A percentile compares a stretch with the other conserved stretches of the same genome.
Conservation (phyloP, 2,329 filamentous ascomycete species). For the Aspergillus pseudoviridinutans region DNA sequence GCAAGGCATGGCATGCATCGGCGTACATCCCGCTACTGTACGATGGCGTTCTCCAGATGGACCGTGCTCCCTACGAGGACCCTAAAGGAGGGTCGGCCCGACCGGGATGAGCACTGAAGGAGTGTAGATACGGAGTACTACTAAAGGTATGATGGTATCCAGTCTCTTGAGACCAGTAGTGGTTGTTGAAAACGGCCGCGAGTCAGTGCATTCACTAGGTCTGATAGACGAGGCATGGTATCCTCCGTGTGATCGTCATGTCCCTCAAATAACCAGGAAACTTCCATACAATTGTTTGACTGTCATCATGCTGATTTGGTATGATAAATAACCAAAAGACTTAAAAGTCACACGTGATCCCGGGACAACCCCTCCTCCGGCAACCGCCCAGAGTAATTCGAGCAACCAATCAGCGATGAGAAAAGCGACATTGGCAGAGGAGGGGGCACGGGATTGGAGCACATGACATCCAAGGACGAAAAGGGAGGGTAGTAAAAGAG, state of each 20-base stretch:
- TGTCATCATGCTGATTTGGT: neutral
- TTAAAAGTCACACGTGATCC: slow-evolving; percentile 27
- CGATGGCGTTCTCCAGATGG: neutral
- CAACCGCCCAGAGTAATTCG: slow-evolving; percentile 9
- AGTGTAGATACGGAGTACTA: neutral
- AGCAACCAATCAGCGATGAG: slow-evolving; percentile 24
- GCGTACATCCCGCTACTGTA: neutral
- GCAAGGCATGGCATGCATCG: neutral
- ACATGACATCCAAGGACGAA: slow-evolving; percentile 30
- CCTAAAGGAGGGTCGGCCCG: slow-evolving; percentile 14
- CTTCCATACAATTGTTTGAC: neutral
- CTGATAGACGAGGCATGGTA: neutral
- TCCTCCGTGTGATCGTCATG: neutral
- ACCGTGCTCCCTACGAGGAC: neutral
- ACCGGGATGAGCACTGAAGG: slow-evolving; percentile 8
- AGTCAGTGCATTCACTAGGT: neutral
- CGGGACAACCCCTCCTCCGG: slow-evolving; percentile 19
- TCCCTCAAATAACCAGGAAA: neutral
- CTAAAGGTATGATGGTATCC: neutral
- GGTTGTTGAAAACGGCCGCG: neutral
- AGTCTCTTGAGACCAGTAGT: slow-evolving; percentile 2
- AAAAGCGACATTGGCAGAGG: slow-evolving; percentile 15
- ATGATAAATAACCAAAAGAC: neutral
- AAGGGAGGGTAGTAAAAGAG: slow-evolving; percentile 15
- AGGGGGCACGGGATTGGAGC: slow-evolving; percentile 37